Percentiles rank a stretch among this genome's conserved stretches.
Conservation (phyloP, 2,329 filamentous ascomycete species). For the Fusarium nygamai region DNA sequence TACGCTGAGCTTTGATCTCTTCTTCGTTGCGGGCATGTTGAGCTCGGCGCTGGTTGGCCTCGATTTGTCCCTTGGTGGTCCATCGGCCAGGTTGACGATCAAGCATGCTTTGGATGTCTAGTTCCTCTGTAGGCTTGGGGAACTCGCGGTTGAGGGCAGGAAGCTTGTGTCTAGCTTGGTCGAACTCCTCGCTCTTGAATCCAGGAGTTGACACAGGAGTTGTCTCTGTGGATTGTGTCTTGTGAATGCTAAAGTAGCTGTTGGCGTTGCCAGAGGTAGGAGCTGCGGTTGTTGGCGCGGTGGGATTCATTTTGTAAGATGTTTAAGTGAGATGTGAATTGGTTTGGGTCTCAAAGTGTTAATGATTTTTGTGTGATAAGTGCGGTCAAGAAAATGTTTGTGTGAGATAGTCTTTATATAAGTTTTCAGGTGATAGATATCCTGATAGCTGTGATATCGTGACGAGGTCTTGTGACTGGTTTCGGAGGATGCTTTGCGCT, state of each 20-base stretch:
- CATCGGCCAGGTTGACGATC: constrained; percentile 55
- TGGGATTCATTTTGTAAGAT: constrained; percentile 20
- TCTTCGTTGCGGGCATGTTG: constrained; percentile 34
- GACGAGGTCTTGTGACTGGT: background rate
- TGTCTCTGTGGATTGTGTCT: constrained; percentile 33
- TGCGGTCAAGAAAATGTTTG: background rate
- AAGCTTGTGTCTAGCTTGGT: constrained; percentile 42
- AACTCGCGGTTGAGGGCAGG: constrained; percentile 50
- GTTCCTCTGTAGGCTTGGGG: constrained; percentile 52
- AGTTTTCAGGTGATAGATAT: background rate
- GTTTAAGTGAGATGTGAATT: background rate
- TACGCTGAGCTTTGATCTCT: constrained; percentile 48
- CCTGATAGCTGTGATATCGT: background rate
- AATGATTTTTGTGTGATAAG: background rate
- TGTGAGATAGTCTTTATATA: background rate
- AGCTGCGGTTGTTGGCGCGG: constrained; percentile 21
- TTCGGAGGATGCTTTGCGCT: background rate
- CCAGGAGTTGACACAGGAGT: constrained; percentile 38
- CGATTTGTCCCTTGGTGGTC: constrained; percentile 51
- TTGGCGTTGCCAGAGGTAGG: constrained; percentile 23
- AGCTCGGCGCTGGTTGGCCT: constrained; percentile 45
- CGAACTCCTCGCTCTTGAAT: constrained; percentile 23
- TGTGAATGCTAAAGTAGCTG: constrained; percentile 37
- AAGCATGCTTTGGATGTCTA: constrained; percentile 56
- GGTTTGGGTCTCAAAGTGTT: background rate